These are phyloP conservation scores for Phoma sp. DNA, from an alignment of 2,329 filamentous ascomycete species.

Conservation along the genomic window DNA sequence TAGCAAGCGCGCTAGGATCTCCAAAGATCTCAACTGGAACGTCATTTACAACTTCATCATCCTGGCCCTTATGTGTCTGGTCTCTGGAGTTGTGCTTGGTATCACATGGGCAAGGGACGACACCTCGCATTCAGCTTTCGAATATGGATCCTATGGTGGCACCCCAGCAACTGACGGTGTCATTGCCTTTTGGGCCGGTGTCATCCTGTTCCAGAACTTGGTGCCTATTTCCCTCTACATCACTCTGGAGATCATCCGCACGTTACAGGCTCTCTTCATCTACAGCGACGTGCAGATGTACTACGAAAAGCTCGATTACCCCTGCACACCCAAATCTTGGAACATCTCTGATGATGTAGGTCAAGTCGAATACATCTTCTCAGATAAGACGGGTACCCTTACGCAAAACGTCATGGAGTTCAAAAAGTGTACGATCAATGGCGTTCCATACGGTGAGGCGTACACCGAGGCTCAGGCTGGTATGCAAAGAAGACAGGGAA, in stretches of 20 bases:
- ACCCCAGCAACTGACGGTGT: constrained; percentile 82
- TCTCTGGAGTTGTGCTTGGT: constrained; percentile 85
- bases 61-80: constrained; percentile 85
- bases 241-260: constrained; percentile 92
- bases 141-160: constrained; percentile 79
- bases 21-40: constrained; percentile 94
- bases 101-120: constrained; percentile 77
- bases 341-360: constrained; percentile 98
- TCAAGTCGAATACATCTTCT: constrained; percentile 99
- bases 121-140: constrained; percentile 80
- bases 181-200: constrained; percentile 93
- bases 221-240: constrained; percentile 98
- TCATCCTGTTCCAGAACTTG: constrained; percentile 98
- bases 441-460: constrained; percentile 94
- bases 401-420: constrained; percentile 98
- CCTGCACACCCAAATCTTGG: constrained; percentile 97
- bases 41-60: constrained; percentile 96
- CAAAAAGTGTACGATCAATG: constrained; percentile 97
- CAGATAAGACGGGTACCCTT: constrained; percentile 88
- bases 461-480: constrained; percentile 97
- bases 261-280: constrained; percentile 93
- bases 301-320: constrained; percentile 90
- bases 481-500: constrained; percentile 89
- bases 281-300: constrained; percentile 98
- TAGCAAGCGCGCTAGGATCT: constrained; percentile 89